These are phyloP conservation scores for Lactuca saligna DNA, from an alignment of 129 eudicot species.

Conservation along the genomic window DNA sequence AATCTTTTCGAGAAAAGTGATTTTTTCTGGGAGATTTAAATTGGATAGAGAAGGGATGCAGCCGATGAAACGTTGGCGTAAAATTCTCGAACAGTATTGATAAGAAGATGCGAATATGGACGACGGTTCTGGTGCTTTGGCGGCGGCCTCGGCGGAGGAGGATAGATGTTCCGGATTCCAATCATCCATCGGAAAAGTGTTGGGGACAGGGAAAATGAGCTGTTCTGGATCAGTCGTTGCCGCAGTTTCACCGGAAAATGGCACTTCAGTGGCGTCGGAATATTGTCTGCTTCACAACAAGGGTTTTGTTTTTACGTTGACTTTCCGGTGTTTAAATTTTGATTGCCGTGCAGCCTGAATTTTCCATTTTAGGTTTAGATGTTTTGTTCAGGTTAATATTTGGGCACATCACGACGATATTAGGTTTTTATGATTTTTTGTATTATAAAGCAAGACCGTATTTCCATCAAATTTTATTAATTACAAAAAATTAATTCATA, in stretches of 20 bases:
- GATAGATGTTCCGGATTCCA: neutral
- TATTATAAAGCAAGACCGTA: no score
- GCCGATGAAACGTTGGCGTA: constrained; percentile 25
- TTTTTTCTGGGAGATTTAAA: constrained; percentile 25
- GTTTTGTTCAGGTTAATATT: no score
- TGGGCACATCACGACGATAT: no score
- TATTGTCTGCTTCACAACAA: neutral
- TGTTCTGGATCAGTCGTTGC: neutral
- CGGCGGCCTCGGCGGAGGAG: constrained; percentile 16
- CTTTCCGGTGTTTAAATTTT: neutral
- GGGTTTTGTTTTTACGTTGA: neutral
- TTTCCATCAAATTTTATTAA: no score
- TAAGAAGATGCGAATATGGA: constrained; percentile 25
- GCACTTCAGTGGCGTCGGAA: constrained; percentile 2
- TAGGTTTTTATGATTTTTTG: no score
- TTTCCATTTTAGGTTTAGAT: no score
- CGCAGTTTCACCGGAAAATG: neutral
- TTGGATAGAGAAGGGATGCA: constrained; percentile 31
- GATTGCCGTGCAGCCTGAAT: neutral
- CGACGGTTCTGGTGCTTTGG: constrained; percentile 11
- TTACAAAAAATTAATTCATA: no score
- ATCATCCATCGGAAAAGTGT: constrained; percentile 22
- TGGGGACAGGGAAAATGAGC: neutral
- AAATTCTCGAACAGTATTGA: constrained; percentile 13
- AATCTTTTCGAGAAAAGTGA: constrained; percentile 39